Evolutionary conservation across 352 stramenopile genomes (phyloP).

Genomic region (Globisporangium alternatum): DNA sequence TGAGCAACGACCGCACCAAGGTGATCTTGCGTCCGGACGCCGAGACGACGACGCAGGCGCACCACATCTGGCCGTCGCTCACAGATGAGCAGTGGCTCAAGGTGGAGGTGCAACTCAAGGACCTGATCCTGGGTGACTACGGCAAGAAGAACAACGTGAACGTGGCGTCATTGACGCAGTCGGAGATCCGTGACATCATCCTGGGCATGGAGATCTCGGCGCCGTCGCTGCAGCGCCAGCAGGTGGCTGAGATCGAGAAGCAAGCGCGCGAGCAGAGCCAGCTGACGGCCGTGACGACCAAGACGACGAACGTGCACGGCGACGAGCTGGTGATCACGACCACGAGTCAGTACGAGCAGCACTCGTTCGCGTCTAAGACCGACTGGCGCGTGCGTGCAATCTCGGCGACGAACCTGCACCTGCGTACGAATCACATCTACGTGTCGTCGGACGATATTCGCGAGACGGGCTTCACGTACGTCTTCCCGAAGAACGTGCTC

Average conservation of each 20-base stretch:
- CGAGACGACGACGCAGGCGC: conserved; percentile 97
- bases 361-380: conserved; percentile 99
- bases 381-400: conserved; percentile 99
- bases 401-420: conserved; percentile 97
- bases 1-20: conserved; percentile 95
- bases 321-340: conserved; percentile 99
- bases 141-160: conserved; percentile 99
- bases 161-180: conserved; percentile 98
- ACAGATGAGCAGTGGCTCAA: conserved; percentile 99
- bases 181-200: conserved; percentile 99
- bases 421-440: conserved; percentile 99
- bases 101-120: conserved; percentile 99
- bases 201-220: conserved; percentile 99
- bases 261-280: conserved; percentile 98
- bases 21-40: conserved; percentile 97
- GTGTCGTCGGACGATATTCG: conserved; percentile 98
- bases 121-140: conserved; percentile 99
- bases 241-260: conserved; percentile 99
- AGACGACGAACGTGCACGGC: conserved; percentile 99
- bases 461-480: conserved; percentile 98
- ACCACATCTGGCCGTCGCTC: conserved; percentile 99
- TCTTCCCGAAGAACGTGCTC: conserved; percentile 99
- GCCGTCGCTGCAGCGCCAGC: conserved; percentile 98
- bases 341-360: conserved; percentile 99
- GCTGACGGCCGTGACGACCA: conserved; percentile 98